Conservation (phyloP, 495 filamentous ascomycete genomes). For the Xanthoparmelia taractica region DNA sequence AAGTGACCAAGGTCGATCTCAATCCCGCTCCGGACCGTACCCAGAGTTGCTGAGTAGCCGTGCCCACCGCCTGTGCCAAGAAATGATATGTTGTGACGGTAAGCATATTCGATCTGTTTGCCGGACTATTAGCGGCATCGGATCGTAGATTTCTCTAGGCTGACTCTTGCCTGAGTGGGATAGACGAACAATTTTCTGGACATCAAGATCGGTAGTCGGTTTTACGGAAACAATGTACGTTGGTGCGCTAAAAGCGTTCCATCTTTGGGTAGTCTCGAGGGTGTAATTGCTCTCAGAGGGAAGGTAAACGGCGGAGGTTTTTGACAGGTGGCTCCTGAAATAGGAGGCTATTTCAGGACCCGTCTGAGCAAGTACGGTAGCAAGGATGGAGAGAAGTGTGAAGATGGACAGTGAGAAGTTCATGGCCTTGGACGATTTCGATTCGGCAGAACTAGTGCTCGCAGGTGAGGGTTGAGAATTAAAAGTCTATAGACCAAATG, state of each 20-base stretch:
- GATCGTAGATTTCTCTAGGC: not conserved
- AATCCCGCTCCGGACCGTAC: constrained; percentile 24
- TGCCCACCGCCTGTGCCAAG: constrained; percentile 30
- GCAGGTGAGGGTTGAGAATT: not conserved
- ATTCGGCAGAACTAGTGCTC: not conserved
- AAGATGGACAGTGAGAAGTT: not conserved
- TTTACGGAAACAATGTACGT: constrained; percentile 29
- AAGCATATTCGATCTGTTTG: constrained; percentile 25
- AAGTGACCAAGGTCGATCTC: constrained; percentile 30
- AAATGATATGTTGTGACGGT: constrained; percentile 25
- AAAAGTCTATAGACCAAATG: no score
- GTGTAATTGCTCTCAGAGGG: constrained; percentile 12
- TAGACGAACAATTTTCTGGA: constrained; percentile 27
- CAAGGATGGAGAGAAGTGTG: not conserved
- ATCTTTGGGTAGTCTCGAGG: constrained; percentile 17
- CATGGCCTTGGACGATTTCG: constrained; percentile 2
- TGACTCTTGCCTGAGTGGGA: constrained; percentile 5
- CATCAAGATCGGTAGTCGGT: constrained; percentile 26
- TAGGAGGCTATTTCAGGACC: constrained; percentile 8
- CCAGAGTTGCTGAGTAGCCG: constrained; percentile 28
- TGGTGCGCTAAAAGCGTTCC: constrained; percentile 24
- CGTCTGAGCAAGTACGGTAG: not conserved
- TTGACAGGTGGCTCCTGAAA: constrained; percentile 2
- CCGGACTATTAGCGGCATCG: not conserved
- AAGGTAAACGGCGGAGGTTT: not conserved